phyloP scores from a whole-genome alignment of 495 filamentous ascomycete species.

The Zalerion maritima region DNA sequence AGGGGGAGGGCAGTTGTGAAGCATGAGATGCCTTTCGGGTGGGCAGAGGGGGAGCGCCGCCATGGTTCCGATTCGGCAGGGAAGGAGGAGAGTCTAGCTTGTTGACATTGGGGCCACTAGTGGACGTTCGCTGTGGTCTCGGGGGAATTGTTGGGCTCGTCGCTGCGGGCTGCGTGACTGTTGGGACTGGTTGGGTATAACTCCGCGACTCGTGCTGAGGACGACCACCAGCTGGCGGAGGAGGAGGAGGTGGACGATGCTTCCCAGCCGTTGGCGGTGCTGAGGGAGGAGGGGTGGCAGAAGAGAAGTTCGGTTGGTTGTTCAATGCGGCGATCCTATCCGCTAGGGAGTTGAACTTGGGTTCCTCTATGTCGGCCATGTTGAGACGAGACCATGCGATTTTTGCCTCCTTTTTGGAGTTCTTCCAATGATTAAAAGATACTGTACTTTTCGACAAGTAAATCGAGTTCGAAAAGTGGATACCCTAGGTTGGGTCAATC shows the following conservation, averaged over 20 bases:
- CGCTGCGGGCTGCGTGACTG: slow-evolving; percentile 7
- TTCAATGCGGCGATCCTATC: slow-evolving; percentile 43
- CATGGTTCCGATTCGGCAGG: slow-evolving; percentile 18
- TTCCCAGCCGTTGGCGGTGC: slow-evolving; percentile 22
- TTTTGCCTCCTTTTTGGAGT: too few species aligned
- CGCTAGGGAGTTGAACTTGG: slow-evolving; percentile 36
- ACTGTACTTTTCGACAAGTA: too few species aligned
- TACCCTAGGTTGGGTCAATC: too few species aligned
- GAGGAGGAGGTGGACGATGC: slow-evolving; percentile 33
- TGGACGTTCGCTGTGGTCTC: slow-evolving; percentile 15
- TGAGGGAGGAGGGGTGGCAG: too few species aligned
- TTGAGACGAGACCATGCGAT: too few species aligned
- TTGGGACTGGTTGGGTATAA: slow-evolving; percentile 14
- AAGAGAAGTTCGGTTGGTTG: slow-evolving; percentile 32
- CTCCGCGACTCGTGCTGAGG: slow-evolving; percentile 8
- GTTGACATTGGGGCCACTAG: too few species aligned
- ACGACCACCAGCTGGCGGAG: slow-evolving; percentile 16
- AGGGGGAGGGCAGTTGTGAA: too few species aligned
- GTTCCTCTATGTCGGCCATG: slow-evolving; percentile 41
- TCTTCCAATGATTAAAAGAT: too few species aligned
- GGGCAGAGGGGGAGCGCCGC: slow-evolving; percentile 24
- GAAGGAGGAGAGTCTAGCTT: slow-evolving; percentile 17
- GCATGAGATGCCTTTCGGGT: slow-evolving; percentile 16
- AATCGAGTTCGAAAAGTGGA: too few species aligned
- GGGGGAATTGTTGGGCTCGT: slow-evolving; percentile 23